Evolutionary conservation across 176 grass and related monocot genomes (phyloP), one percentile per base, ranked within the genome.

Genomic region (Alopecurus myosuroides): DNA sequence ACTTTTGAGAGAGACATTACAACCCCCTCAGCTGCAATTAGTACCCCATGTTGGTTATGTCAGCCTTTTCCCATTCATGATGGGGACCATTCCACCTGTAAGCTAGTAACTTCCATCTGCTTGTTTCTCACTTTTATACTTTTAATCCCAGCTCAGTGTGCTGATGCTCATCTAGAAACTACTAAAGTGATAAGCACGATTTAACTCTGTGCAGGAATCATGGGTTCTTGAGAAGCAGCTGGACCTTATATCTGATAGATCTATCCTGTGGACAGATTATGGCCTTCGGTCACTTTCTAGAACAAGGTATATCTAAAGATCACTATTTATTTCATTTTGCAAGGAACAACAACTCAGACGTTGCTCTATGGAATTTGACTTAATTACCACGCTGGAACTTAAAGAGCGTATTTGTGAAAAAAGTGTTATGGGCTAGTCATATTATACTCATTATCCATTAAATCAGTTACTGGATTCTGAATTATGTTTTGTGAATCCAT

Each of bases 41-140:
- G 91, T 98, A 80, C 96, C 96, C 25, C 96, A 98, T 92, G 82
- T 98, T 93, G 96, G 96, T 72, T 98, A 95, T 85, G 91, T 95
- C 86, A 95, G 89, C 81, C 89, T 98, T 63, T 98, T 98, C 82
- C 96, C 96, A 81, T 90, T 98, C 73, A 95, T 98, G 89, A 95
- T 98, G 96, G 91, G 93, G 18, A 79, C 90, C 52, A 94, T 98
- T 88, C 96, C 93, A 74, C 73, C 96, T 88, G 96, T 98, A 90
- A 90, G 85, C 81, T 77, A 52, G 57, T 70, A 62, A 74, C 68
- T 66, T 85, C 13, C 9, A 17, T 44, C n/a, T 40, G 17, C 80
- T 50, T 83, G 60, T 84, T 78, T 82, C 56, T 56, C 29, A 66
- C 48, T 78, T 85, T 18, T 46, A 7, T 72, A 33, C 2, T 66